A percentile compares a stretch with the other conserved stretches of the same genome.
phyloP scores from a whole-genome alignment of 805 yeast genomes.

The Zygosaccharomyces gambellarensis region DNA sequence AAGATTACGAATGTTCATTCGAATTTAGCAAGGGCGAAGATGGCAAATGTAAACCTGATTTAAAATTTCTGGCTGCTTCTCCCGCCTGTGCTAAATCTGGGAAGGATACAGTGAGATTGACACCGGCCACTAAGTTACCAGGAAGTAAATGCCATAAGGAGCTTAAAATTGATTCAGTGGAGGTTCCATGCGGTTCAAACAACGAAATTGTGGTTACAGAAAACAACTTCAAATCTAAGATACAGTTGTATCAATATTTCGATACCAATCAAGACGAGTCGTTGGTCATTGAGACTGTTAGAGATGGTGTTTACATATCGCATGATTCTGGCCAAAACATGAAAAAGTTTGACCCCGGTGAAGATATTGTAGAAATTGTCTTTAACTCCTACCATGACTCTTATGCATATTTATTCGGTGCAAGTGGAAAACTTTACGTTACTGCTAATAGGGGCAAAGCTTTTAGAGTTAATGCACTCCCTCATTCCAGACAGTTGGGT shows the following conservation, averaged over 20 bases:
- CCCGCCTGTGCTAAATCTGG: constrained; percentile 19
- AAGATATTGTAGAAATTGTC: constrained; percentile 44
- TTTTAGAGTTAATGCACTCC: constrained; percentile 46
- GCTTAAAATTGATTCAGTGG: constrained; percentile 26
- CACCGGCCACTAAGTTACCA: constrained; percentile 17
- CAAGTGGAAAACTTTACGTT: constrained; percentile 44
- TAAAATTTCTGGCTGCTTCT: constrained; percentile 15
- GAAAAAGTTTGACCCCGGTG: constrained; percentile 35
- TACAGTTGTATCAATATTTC: constrained; percentile 49
- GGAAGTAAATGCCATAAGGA: constrained; percentile 24
- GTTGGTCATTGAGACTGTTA: constrained; percentile 53
- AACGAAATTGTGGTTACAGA: constrained; percentile 36
- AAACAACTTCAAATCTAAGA: constrained; percentile 47
- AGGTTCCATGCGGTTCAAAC: constrained; percentile 26
- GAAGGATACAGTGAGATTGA: constrained; percentile 11
- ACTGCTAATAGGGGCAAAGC: constrained; percentile 66
- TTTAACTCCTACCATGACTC: constrained; percentile 48
- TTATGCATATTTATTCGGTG: constrained; percentile 41
- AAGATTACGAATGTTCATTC: constrained; percentile 66
- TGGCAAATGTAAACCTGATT: constrained; percentile 47
- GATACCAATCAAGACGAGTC: constrained; percentile 53
- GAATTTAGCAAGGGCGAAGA: constrained; percentile 40
- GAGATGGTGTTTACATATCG: constrained; percentile 55
- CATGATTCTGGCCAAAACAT: constrained; percentile 62
- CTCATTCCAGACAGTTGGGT: constrained; percentile 42